Base-by-base conservation (phyloP, 768 basidiomycete species). In the Kwoniella botswanensis region DNA sequence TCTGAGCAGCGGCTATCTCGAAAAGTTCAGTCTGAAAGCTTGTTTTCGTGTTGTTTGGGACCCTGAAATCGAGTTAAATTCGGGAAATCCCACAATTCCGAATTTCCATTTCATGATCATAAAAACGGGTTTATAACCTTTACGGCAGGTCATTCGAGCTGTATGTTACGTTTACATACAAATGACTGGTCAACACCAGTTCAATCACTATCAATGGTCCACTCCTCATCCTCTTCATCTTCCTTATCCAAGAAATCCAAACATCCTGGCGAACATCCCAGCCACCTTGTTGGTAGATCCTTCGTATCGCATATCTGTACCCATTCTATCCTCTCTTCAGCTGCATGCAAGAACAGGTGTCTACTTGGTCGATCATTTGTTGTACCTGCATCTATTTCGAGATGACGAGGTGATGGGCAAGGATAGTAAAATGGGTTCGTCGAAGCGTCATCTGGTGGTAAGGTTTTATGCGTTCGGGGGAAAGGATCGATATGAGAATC, bases 261-360 rank as follows among this genome's bases (percentile, higher is more conserved):
- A 71, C 82, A 83, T 7, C 79, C 82, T 1, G 73, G 76, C 2
- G 71, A 72, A 67, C 82, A 83, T 42, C 82, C 82, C 65, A 63
- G 59, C 80, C 81, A 82, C 55, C 70, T 68, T 2, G 82, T 68
- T 0, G 82, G 82, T 21, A 76, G 63, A 42, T 73, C 72, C 11
- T 69, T 74, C 18, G 46, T 57, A 17, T 71, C 73, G 65, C 58
- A 73, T 11, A 82, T 73, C 22, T 74, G 63, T n/a, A 68, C 66
- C 79, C 78, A 83, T 63, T 83, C 79, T 54, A 82, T 66, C 41
- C 80, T 60, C 54, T 81, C 77, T 42, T 82, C 82, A 18, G 78
- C 78, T 17, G 81, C 63, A 24, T 78, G 71, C 11, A 83, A 52
- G 64, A 76, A 83, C 15, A 82, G 12, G 21, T 69, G 74, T 18